phyloP scores from a whole-genome alignment of 257 asterid genomes.

The Ophiorrhiza pumila region DNA sequence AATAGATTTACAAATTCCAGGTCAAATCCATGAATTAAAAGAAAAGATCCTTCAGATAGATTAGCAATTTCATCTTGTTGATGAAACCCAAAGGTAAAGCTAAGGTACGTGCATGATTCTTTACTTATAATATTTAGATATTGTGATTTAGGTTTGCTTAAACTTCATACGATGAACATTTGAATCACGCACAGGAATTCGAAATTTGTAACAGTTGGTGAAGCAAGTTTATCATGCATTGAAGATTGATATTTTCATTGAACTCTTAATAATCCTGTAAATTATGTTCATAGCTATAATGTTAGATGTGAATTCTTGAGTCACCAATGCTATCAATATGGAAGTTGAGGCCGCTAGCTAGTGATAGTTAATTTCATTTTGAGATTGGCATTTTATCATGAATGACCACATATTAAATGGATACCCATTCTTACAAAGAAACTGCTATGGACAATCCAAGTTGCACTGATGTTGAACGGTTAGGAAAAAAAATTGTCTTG shows the following conservation, averaged over 20 bases:
- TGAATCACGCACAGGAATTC: no score
- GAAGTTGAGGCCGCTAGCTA: background rate
- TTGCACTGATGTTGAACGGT: constrained; percentile 24
- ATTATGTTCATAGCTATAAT: constrained; percentile 16
- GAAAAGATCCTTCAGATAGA: background rate
- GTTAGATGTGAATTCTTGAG: background rate
- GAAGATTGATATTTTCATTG: constrained; percentile 4
- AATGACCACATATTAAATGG: no score
- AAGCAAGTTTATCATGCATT: background rate
- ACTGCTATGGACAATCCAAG: constrained; percentile 11
- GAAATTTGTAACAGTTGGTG: background rate
- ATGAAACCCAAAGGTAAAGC: background rate
- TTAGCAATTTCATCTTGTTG: background rate
- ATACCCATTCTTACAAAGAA: background rate
- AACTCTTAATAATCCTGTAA: constrained; percentile 11
- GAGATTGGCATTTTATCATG: background rate
- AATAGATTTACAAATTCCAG: background rate
- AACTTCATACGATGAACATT: no score
- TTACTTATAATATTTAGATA: background rate
- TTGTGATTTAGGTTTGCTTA: background rate
- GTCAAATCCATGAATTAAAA: background rate
- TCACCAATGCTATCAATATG: background rate
- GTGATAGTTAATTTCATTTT: background rate
- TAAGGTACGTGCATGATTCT: background rate
- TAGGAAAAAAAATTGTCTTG: no score